Base-by-base conservation (phyloP, 768 basidiomycete genomes). In the Psilocybe cubensis region DNA sequence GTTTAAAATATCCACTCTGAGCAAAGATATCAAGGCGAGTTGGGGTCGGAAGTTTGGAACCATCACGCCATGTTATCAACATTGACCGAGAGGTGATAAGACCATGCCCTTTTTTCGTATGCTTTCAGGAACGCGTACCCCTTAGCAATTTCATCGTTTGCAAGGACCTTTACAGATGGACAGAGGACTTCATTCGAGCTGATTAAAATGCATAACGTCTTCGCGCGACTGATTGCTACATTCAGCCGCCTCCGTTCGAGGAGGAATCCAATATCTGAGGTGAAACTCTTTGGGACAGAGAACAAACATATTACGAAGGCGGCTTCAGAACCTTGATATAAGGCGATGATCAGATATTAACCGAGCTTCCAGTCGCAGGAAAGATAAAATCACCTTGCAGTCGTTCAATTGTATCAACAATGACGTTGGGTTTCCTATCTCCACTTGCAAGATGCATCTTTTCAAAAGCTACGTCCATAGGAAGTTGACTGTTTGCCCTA, bases 251-350 rank as follows among this genome's bases (percentile, higher is more conserved):
- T 70, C 14, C 81, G 73, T 53, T 81, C 78, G 11, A 83, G 67
- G 7, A 83, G 63, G 59, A 82, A 83, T 1, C 66, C 68, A 4
- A 81, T 68, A 56, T 79, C 77, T 2, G 71, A 58, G 1, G 68
- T 63, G 24, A 74, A 67, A 1, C 71, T 65, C 28, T 70, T 73
- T 21, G 81, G 78, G 17, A 80, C 60, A 10, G 81, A 79, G 64
- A 83, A 80, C 14, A 82, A 65, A 52, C 81, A 83, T 29, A 83
- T 80, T 7, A 83, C 82, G 49, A 83, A 81, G 1, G 76, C 71
- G 1, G 82, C 82, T 60, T 83, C 82, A 2, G 81, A 81, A 50
- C 81, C 82, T 82, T 52, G 18, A 25, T 38, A 24, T 28, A 44
- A 12, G 25, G 12, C 41, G 44, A 49, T 20, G 47, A 28, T 21